Conservation (phyloP, 495 filamentous ascomycete species). For the Penicillium antarcticum region DNA sequence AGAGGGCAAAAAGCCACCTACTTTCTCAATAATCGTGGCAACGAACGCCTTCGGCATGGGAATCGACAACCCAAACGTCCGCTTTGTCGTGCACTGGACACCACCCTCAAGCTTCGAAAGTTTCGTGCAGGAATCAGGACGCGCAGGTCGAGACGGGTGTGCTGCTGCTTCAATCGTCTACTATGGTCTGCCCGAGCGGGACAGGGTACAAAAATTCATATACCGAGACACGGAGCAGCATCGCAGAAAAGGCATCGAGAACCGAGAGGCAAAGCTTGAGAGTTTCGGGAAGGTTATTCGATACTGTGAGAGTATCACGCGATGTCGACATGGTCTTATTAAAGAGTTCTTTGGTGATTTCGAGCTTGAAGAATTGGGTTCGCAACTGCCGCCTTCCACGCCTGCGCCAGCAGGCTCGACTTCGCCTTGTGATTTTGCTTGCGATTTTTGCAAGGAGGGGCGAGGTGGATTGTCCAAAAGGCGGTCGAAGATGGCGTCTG, state of each 20-base stretch:
- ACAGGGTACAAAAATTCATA: slow-evolving; percentile 60
- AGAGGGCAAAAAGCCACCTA: slow-evolving; percentile 20
- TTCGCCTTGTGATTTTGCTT: slow-evolving; percentile 74
- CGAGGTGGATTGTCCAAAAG: slow-evolving; percentile 54
- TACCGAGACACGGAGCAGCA: slow-evolving; percentile 33
- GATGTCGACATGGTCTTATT: slow-evolving; percentile 75
- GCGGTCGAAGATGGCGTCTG: slow-evolving; percentile 44
- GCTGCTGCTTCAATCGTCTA: slow-evolving; percentile 84
- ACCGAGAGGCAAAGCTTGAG: slow-evolving; percentile 38
- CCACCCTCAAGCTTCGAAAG: slow-evolving; percentile 90
- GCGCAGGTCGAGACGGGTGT: slow-evolving; percentile 85
- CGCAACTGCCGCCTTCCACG: slow-evolving; percentile 26
- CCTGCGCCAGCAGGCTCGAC: background rate
- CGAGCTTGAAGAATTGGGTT: slow-evolving; percentile 40
- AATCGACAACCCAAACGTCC: slow-evolving; percentile 90
- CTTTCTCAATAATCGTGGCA: slow-evolving; percentile 88
- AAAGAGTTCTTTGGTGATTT: slow-evolving; percentile 78
- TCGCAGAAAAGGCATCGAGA: slow-evolving; percentile 34
- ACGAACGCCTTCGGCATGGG: slow-evolving; percentile 98
- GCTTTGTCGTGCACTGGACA: slow-evolving; percentile 92
- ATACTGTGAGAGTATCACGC: slow-evolving; percentile 75
- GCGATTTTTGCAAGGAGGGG: slow-evolving; percentile 84
- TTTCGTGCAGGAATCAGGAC: slow-evolving; percentile 92
- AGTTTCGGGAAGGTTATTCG: slow-evolving; percentile 58
- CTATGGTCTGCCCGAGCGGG: slow-evolving; percentile 79